Evolutionary conservation across 768 basidiomycete species (phyloP), one percentile per base, ranked within the genome.

Genomic region (Rhodotorula graminis): DNA sequence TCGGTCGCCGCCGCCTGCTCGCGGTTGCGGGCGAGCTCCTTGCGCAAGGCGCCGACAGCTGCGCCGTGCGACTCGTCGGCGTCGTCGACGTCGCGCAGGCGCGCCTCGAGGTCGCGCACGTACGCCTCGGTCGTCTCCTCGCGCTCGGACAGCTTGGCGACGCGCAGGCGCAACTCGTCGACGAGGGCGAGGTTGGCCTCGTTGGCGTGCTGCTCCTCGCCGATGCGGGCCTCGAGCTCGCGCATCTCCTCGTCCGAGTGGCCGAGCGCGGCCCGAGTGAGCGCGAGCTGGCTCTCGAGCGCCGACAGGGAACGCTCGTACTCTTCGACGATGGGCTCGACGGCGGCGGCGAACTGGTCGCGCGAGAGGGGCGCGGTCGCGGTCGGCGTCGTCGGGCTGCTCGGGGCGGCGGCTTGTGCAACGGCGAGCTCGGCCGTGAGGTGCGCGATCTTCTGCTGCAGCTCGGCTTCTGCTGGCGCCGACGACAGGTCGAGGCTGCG

Each of bases 271-370:
- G 91, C 92, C 62, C 90, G 85, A 76, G 93, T 93, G 67, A 94
- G 84, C 75, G 86, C 90, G 65, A 96, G 84, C 81, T 95, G 93
- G 0, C 90, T 91, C 81, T 99, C 96, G 85, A 99, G 90, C 5
- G 92, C 89, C 55, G 88, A 86, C 75, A 98, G 95, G 1, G 93
- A 92, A 84, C 95, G 93, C 84, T 99, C 95, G 81, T 99, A 99
- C 82, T 97, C 93, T 82, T 96, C 91, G 64, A 99, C 96, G 77
- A 99, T 93, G 4, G 95, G 95, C 25, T 93, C 94, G 31, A 98
- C 94, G 33, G 82, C 81, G 52, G 80, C 77, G 25, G 81, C 80
- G 69, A 83, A 84, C 46, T 79, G 77, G 47, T 76, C 78, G 18
- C 79, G 67, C 31, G 79, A 77, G 50, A 77, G 68, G 1, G 73